Base-by-base conservation (phyloP, 2,329 filamentous ascomycete species). In the Hypoxylon sp. region DNA sequence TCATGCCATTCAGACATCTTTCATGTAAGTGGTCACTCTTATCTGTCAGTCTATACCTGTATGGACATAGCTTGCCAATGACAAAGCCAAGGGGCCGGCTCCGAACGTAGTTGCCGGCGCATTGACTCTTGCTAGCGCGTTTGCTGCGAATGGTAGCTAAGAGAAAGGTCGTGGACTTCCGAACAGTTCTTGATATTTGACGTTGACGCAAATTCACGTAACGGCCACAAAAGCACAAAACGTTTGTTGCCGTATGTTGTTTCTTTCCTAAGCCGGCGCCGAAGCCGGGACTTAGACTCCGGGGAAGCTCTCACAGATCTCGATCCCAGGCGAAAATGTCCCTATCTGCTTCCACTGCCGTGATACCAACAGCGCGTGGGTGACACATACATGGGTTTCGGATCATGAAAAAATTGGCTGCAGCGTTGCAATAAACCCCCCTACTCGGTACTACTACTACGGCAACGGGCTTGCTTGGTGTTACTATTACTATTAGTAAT, bases 271-370 rank as follows among this genome's bases (percentile, higher is more conserved):
- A 17, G 24, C 37, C 35, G 51, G 35, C 24, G 39, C 54, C 54
- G 54, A 57, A 26, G 29, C 57, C 57, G 29, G 37, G 60, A 22
- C 19, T 22, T 3, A 22, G 48, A 17, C 29, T 26, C 37, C 26
- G 59, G 44, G 54, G 44, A 69, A 33, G 19, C 54, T 71, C 48
- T 10, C 55, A 71, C 59, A 71, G 66, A 71, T 71, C 69, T 69
- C 69, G 69, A 71, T 71, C 66, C 24, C 35, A 63, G 51, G 53
- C 24, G 26, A 54, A 60, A 60, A 53, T 11, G 50, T 51, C 52
- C 59, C 37, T 52, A n/a, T 22, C 31, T 59, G 31, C 5, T 24
- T 1, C 51, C 13, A 2, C 42, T 63, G 59, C 50, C 48, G 64
- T 67, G 55, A 46, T 50, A 60, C 51, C 31, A 42, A 35, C 59